Conservation (phyloP, 306 rosid genomes). For the Boehmeria nivea region DNA sequence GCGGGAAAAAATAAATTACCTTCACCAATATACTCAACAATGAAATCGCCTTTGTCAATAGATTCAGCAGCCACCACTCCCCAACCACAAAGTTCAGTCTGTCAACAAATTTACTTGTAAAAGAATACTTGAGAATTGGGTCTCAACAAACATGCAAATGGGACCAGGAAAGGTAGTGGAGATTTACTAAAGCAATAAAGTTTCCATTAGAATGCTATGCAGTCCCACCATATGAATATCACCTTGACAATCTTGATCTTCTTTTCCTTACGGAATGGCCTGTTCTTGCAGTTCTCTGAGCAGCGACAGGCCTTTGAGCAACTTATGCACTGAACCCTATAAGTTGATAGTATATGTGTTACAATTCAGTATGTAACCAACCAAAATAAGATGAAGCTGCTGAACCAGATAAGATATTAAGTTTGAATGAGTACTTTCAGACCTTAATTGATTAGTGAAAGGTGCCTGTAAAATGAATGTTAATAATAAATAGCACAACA, state of each 20-base stretch:
- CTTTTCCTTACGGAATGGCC: constrained; percentile 93
- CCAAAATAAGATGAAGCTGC: constrained; percentile 10
- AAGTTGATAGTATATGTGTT: constrained; percentile 9
- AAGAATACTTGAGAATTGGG: background rate
- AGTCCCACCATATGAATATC: constrained; percentile 5
- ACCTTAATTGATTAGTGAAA: no score
- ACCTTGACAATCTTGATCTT: constrained; percentile 78
- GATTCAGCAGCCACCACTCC: constrained; percentile 86
- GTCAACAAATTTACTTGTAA: constrained; percentile 14
- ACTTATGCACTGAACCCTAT: constrained; percentile 94
- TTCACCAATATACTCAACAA: constrained; percentile 91
- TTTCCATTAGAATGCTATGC: background rate
- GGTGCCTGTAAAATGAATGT: no score
- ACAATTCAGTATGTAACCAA: background rate
- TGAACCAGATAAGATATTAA: no score
- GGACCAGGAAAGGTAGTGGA: constrained; percentile 4
- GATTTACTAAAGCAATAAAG: constrained; percentile 2
- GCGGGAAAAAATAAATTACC: constrained; percentile 41
- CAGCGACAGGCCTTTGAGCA: constrained; percentile 88
- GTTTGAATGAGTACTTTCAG: no score
- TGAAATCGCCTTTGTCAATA: constrained; percentile 58
- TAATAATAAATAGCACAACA: background rate
- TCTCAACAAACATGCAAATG: background rate
- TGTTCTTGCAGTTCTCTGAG: constrained; percentile 68
- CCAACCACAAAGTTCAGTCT: constrained; percentile 96